phyloP scores from a whole-genome alignment of 2,329 filamentous ascomycete genomes.

The Fusarium sp. region DNA sequence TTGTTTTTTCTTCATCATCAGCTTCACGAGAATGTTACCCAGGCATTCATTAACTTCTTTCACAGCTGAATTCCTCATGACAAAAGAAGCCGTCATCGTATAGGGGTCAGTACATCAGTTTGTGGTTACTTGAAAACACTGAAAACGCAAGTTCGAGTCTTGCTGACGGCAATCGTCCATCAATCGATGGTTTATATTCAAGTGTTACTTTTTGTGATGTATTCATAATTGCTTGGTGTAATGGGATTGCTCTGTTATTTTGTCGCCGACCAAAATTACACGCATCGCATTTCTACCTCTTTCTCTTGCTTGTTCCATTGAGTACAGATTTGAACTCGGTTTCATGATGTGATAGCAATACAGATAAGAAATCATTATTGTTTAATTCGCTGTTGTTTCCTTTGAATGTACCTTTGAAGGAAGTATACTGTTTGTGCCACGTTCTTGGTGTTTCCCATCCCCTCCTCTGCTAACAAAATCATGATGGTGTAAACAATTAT shows the following conservation, averaged over 20 bases:
- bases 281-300: not conserved
- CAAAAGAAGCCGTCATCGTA: conserved; percentile 23
- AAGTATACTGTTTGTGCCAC: not conserved
- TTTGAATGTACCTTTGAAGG: not conserved
- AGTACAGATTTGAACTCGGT: not conserved
- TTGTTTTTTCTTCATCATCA: conserved; percentile 9
- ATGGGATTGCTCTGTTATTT: not conserved
- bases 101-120: conserved; percentile 29
- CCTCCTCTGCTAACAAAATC: no score
- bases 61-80: not conserved
- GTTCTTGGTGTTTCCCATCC: not conserved
- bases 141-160: conserved; percentile 30
- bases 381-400: no score
- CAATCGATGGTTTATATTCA: not conserved
- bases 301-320: not conserved
- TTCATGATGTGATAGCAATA: not conserved
- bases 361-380: no score
- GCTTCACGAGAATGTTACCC: not conserved
- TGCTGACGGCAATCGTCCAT: conserved; percentile 12
- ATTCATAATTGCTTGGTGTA: not conserved
- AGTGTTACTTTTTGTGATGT: not conserved
- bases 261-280: not conserved
- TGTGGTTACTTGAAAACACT: conserved; percentile 18
- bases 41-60: not conserved
- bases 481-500: not conserved